A percentile compares a stretch with the other conserved stretches of the same genome.
Conservation (phyloP, 495 filamentous ascomycete genomes). For the Daldinia grandis region DNA sequence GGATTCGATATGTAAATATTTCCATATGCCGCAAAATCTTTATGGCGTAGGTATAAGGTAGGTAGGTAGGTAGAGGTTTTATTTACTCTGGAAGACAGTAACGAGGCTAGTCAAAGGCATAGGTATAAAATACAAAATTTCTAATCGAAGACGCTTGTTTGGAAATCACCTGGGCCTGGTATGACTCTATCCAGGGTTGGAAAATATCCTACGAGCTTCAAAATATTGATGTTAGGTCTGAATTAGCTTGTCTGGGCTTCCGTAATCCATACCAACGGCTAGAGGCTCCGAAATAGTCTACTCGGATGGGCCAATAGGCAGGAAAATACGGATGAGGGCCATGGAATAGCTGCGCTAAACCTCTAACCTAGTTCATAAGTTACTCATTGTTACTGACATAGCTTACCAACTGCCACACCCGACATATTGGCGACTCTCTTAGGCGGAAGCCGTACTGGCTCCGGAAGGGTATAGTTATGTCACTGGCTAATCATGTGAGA, state of each 20-base stretch:
- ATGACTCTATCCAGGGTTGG: too few species aligned
- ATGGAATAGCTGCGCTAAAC: background rate
- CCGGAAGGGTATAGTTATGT: background rate
- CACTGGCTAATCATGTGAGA: background rate
- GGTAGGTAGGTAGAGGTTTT: background rate
- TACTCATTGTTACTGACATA: background rate
- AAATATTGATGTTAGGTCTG: background rate
- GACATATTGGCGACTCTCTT: background rate
- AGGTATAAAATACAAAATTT: background rate
- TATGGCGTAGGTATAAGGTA: too few species aligned
- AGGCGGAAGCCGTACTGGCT: background rate
- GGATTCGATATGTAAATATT: background rate
- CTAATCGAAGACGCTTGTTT: too few species aligned
- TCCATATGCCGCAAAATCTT: background rate
- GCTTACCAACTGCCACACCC: background rate
- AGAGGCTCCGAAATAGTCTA: background rate
- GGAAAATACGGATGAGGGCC: background rate
- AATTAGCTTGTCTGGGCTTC: background rate
- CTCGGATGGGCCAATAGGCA: background rate
- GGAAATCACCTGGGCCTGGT: too few species aligned
- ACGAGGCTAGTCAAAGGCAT: background rate
- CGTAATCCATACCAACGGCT: background rate
- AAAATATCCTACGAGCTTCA: too few species aligned
- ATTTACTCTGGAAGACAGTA: background rate
- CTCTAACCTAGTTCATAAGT: background rate